Percentiles rank a stretch among this genome's conserved stretches.
phyloP scores from a whole-genome alignment of 305 asterid species.

The Striga hermonthica region DNA sequence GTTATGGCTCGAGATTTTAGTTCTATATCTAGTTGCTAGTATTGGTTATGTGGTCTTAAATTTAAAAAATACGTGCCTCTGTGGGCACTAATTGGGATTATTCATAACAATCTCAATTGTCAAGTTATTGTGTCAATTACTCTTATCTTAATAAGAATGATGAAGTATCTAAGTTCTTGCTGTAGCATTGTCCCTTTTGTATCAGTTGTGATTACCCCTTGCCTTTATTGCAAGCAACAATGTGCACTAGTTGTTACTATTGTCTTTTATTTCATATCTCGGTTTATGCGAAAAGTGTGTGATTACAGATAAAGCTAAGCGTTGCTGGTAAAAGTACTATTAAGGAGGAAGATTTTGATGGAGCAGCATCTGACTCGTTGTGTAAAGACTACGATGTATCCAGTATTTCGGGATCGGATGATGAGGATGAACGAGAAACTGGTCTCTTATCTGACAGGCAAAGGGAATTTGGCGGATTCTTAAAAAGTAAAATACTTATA shows the following conservation, averaged over 20 bases:
- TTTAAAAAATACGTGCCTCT: too few species aligned
- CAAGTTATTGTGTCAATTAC: too few species aligned
- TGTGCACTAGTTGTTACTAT: too few species aligned
- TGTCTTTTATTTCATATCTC: constrained; percentile 25
- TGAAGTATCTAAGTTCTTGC: constrained; percentile 9
- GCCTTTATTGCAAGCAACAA: neutral
- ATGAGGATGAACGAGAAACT: constrained; percentile 66
- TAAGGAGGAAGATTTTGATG: constrained; percentile 84
- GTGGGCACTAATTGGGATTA: too few species aligned
- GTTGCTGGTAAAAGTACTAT: constrained; percentile 75
- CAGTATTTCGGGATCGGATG: constrained; percentile 96
- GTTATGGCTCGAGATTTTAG: constrained; percentile 2
- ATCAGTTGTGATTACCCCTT: neutral
- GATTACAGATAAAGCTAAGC: constrained; percentile 78
- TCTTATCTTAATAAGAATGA: neutral
- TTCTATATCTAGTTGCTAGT: constrained; percentile 6
- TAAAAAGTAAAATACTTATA: constrained; percentile 55
- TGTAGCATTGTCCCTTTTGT: neutral
- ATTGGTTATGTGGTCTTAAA: neutral
- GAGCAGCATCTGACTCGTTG: constrained; percentile 50
- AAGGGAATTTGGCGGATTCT: constrained; percentile 41
- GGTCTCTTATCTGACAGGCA: constrained; percentile 33
- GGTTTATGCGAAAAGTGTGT: constrained; percentile 32
- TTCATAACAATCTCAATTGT: too few species aligned
- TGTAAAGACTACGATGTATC: constrained; percentile 82